Conservation (phyloP, 1,139 yeast species). For the Geotrichum aggregatum region DNA sequence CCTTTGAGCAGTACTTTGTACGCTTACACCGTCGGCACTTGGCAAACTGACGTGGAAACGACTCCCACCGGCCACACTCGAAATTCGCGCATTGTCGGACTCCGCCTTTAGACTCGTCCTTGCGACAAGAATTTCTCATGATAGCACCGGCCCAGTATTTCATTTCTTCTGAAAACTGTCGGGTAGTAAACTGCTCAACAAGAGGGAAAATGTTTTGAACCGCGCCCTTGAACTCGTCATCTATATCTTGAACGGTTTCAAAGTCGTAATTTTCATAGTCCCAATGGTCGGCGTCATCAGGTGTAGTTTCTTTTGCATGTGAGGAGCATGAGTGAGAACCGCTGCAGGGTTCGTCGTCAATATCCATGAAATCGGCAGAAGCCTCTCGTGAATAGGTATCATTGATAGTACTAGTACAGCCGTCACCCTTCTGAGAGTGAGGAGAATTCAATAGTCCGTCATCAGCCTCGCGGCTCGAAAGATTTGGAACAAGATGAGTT, state of each 20-base stretch:
- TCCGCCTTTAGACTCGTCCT: constrained; percentile 83
- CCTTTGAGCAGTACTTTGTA: constrained; percentile 89
- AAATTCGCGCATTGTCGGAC: constrained; percentile 93
- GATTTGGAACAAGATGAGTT: constrained; percentile 54
- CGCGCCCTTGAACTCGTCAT: constrained; percentile 44
- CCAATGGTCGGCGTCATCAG: constrained; percentile 36
- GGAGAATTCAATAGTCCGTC: constrained; percentile 24
- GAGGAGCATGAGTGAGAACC: constrained; percentile 1
- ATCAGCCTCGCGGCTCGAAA: constrained; percentile 37
- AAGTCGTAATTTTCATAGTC: constrained; percentile 58
- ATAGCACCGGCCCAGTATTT: constrained; percentile 97
- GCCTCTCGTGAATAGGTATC: constrained; percentile 7
- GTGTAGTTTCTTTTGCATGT: not conserved
- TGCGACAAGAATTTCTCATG: constrained; percentile 90
- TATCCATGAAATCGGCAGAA: constrained; percentile 27
- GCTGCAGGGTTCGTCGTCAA: constrained; percentile 22
- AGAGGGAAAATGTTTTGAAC: constrained; percentile 75
- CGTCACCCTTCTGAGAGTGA: constrained; percentile 4
- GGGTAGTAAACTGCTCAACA: constrained; percentile 85
- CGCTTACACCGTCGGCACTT: constrained; percentile 92
- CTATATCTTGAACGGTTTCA: constrained; percentile 44
- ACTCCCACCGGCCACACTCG: constrained; percentile 95
- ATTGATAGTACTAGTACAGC: not conserved
- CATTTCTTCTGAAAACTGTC: constrained; percentile 64
- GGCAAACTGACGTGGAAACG: constrained; percentile 82